A percentile compares a stretch with the other conserved stretches of the same genome.
phyloP scores from a whole-genome alignment of 2,329 filamentous ascomycete species.

The Pyrenophora seminiperda region DNA sequence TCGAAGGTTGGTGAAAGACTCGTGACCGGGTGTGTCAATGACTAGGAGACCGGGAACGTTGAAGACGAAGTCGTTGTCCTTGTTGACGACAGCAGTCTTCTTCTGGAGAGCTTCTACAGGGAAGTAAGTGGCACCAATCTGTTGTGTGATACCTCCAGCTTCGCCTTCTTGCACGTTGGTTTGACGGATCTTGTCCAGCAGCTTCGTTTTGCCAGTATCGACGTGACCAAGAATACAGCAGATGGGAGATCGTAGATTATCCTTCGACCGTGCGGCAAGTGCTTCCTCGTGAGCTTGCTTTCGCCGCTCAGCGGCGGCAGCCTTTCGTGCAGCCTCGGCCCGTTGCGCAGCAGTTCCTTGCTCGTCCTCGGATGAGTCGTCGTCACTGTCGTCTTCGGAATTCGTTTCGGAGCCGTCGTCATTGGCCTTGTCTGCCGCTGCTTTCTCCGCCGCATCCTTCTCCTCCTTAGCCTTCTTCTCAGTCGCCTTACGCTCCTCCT shows the following conservation, averaged over 20 bases:
- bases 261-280: slow-evolving; percentile 85
- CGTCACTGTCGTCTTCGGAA: slow-evolving; percentile 54
- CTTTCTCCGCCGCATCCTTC: slow-evolving; percentile 37
- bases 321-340: slow-evolving; percentile 78
- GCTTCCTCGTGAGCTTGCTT: slow-evolving; percentile 92
- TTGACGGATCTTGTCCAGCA: slow-evolving; percentile 96
- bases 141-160: slow-evolving; percentile 98
- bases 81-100: slow-evolving; percentile 93
- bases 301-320: slow-evolving; percentile 84
- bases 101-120: slow-evolving; percentile 88
- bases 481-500: slow-evolving; percentile 56
- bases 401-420: slow-evolving; percentile 46
- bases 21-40: slow-evolving; percentile 98
- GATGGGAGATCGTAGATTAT: slow-evolving; percentile 95
- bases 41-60: slow-evolving; percentile 96
- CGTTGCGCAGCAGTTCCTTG: slow-evolving; percentile 73
- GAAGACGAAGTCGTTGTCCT: slow-evolving; percentile 88
- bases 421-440: slow-evolving; percentile 32
- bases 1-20: slow-evolving; percentile 98
- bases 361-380: slow-evolving; percentile 72
- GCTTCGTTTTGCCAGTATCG: slow-evolving; percentile 99
- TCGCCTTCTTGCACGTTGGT: slow-evolving; percentile 99
- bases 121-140: slow-evolving; percentile 99
- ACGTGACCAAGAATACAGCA: slow-evolving; percentile 99
- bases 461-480: slow-evolving; percentile 31